These are phyloP conservation scores for Candida argentea DNA, from an alignment of 805 yeast genomes.

Conservation along the genomic window DNA sequence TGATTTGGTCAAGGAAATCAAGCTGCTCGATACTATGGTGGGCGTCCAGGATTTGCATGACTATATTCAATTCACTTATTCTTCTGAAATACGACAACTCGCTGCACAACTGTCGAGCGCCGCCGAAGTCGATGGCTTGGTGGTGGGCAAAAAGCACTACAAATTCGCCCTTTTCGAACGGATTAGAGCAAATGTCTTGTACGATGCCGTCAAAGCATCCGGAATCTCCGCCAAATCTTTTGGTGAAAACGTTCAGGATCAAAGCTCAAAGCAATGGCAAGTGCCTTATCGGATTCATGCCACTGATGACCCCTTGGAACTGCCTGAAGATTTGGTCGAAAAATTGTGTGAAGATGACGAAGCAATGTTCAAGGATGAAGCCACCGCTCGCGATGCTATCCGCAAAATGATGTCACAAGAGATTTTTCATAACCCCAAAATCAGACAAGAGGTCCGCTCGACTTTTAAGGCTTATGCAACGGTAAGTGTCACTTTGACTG, in stretches of 20 bases:
- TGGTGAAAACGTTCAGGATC: conserved; percentile 67
- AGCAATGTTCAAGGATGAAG: conserved; percentile 44
- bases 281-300: conserved; percentile 51
- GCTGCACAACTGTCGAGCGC: conserved; percentile 12
- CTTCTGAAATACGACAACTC: conserved; percentile 46
- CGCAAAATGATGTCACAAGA: conserved; percentile 72
- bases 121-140: conserved; percentile 7
- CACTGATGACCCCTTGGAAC: conserved; percentile 54
- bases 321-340: conserved; percentile 54
- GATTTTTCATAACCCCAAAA: conserved; percentile 67
- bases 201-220: conserved; percentile 54
- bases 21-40: conserved; percentile 50
- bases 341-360: conserved; percentile 34
- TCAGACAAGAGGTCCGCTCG: conserved; percentile 59
- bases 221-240: conserved; percentile 75
- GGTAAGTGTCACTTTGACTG: conserved; percentile 69
- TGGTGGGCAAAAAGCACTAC: conserved; percentile 39
- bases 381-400: conserved; percentile 62
- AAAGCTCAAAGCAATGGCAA: conserved; percentile 38
- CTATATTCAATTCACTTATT: conserved; percentile 64
- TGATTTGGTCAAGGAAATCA: conserved; percentile 43
- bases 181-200: conserved; percentile 53
- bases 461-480: conserved; percentile 56
- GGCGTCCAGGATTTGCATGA: conserved; percentile 85
- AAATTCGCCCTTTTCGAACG: conserved; percentile 57